Base-by-base conservation (phyloP, 2,329 filamentous ascomycete species). In the Colletotrichum lini region DNA sequence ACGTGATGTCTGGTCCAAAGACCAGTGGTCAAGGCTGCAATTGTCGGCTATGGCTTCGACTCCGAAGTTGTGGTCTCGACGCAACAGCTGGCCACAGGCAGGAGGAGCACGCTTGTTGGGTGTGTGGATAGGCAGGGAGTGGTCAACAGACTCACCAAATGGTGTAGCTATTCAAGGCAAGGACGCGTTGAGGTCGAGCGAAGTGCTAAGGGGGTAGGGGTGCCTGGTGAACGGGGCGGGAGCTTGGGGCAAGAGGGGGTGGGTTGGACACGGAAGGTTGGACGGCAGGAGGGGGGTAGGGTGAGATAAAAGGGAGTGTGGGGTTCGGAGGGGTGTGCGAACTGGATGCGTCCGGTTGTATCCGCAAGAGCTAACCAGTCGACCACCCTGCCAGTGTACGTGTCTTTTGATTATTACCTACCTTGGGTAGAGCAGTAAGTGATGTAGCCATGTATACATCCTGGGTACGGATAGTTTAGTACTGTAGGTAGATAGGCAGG, bases 21-120 rank as follows among this genome's bases (percentile, higher is more conserved):
- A 42, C 49, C 35, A 16, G 49, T 54, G 16, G n/a, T 63, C 49
- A 53, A 54, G 49, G 59, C 49, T 64, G 65, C 58, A 35, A 53
- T 64, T 35, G 42, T 38, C 50, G 65, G 59, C 40, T 21, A 59
- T 62, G 59, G 65, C 65, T 68, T 68, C 44, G 42, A 40, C 26
- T 26, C 26, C 26, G 30, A 23, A 42, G 57, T n/a, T 4, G 44
- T 16, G 47, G n/a, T 60, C 44, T 38, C n/a, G 21, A 23, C 30
- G 30, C 8, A 35, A 35, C 8, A 35, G 30, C 30, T 9, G 30
- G 30, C 30, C 26, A 9, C 13, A 54, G 13, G 9, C 15, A 49
- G 44, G n/a, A 12, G 44, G 30, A 23, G 44, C 30, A 40, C 12
- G 59, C 15, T 15, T 8, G n/a, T 45, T 15, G 21, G 65, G 50